These are phyloP conservation scores for Russula abietina DNA, from an alignment of 768 basidiomycete species.

Conservation along the genomic window DNA sequence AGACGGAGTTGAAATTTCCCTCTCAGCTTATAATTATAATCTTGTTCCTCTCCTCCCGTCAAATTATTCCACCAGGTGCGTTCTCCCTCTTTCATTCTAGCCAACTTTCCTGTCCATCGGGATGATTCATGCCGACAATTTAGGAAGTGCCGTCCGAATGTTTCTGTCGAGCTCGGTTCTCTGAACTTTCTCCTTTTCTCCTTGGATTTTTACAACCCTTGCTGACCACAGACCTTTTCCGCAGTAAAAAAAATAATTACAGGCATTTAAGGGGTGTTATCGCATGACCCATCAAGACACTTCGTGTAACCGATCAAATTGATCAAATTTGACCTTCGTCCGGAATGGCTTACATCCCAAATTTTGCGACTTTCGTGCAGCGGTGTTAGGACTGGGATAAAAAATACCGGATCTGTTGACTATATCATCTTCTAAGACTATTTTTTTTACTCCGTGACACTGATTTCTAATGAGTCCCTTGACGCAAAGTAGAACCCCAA, in stretches of 20 bases:
- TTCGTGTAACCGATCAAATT: too few relatives aligned
- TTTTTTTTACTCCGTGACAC: neutral
- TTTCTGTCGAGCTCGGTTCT: conserved; percentile 26
- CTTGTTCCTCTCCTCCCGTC: neutral
- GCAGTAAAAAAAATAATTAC: neutral
- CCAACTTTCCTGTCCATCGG: neutral
- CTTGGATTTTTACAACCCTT: neutral
- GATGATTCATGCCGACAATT: conserved; percentile 25
- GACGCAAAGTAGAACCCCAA: neutral
- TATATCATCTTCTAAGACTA: neutral
- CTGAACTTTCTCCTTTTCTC: conserved; percentile 8
- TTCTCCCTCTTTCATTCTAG: neutral
- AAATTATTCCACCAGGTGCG: conserved; percentile 1
- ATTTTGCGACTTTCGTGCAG: neutral
- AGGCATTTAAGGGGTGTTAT: conserved; percentile 2
- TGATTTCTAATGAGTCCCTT: neutral
- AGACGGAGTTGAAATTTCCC: conserved; percentile 18
- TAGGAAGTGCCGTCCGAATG: conserved; percentile 27
- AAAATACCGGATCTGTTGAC: neutral
- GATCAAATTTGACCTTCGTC: too few relatives aligned
- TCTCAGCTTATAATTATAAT: conserved; percentile 21
- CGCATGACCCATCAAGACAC: too few relatives aligned
- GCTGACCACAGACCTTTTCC: neutral
- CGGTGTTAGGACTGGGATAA: neutral
- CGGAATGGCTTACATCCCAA: neutral